These are phyloP conservation scores for Saccharomyces eubayanus DNA, from an alignment of 805 yeast genomes.

Conservation along the genomic window DNA sequence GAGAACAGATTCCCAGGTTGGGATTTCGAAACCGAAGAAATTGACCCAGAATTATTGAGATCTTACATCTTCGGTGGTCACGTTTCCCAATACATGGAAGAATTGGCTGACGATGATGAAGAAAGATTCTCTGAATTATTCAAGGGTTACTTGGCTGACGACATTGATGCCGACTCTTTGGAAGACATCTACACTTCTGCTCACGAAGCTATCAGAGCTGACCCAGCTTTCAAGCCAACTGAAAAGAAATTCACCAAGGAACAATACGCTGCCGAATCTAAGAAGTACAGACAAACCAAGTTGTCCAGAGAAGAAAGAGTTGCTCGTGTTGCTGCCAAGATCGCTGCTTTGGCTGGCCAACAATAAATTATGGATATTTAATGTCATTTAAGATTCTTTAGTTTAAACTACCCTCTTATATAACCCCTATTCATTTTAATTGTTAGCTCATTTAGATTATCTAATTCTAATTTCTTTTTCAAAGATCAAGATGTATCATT, in stretches of 20 bases:
- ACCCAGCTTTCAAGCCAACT: constrained; percentile 85
- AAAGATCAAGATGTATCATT: too few relatives aligned
- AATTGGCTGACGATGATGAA: constrained; percentile 99
- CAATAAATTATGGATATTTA: constrained; percentile 17
- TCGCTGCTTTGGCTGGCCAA: constrained; percentile 69
- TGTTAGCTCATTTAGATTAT: constrained; percentile 1
- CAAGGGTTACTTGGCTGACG: constrained; percentile 94
- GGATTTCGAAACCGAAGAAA: constrained; percentile 97
- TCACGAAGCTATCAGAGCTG: constrained; percentile 91
- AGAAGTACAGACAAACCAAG: constrained; percentile 82
- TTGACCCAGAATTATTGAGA: constrained; percentile 94
- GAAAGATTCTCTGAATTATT: constrained; percentile 95
- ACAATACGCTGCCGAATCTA: constrained; percentile 94
- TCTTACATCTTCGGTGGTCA: constrained; percentile 99
- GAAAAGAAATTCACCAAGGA: constrained; percentile 92
- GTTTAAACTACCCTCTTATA: background rate
- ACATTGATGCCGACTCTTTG: constrained; percentile 90
- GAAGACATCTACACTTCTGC: constrained; percentile 95
- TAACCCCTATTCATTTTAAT: background rate
- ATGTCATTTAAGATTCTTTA: background rate
- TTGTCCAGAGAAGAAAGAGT: constrained; percentile 87
- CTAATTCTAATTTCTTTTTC: background rate
- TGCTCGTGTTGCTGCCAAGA: constrained; percentile 85
- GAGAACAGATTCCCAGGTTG: constrained; percentile 99
- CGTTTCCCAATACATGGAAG: constrained; percentile 99